Base-by-base conservation (phyloP, 306 rosid genomes). In the Calophaca sinica region DNA sequence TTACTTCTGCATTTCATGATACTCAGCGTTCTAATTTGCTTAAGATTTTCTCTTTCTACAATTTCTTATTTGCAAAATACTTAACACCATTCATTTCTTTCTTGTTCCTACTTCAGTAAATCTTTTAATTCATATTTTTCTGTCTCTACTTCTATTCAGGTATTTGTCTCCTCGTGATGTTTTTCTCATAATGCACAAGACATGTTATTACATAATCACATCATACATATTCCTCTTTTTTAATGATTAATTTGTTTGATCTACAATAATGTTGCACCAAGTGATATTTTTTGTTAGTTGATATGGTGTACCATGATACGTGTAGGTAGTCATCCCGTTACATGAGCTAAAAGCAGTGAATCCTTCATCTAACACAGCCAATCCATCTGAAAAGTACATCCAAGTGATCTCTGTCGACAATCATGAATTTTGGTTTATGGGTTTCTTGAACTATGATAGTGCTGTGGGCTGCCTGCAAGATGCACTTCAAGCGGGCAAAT, bases 361-460 rank as follows among this genome's bases (percentile, higher is more conserved):
- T 78, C 92, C 99, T 60, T 94, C 97, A 42, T 73, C 90, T 50
- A 90, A 89, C 91, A 80, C 85, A 65, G 15, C 68, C 53, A 92
- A 90, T 65, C 79, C 96, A 13, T 71, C 90, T 45, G 99, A 92
- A 83, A 92, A 86, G 64, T 94, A 86, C 83, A 59, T 94, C 46
- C 96, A 94, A 88, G 89, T 90, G 61, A 87, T 87, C 73, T 86
- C 97, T 1, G 76, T 76, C 1, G 98, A 96, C 70, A 87, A 92
- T 72, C 91, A 87, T 52, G 99, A 96, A 68, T 92, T 96, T 86
- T 96, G 99, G 99, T 92, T 96, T 51, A 89, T 90, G 99, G 99
- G 97, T 5, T 96, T 96, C 81, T 78, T 92, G 64, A 86, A 84
- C 74, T 96, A 96, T 52, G 91, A 83, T 0, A 87, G 78, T 62